Evolutionary conservation across 2,329 filamentous ascomycete species (phyloP), one percentile per base, ranked within the genome.

Genomic region (Fusarium oligoseptatum): DNA sequence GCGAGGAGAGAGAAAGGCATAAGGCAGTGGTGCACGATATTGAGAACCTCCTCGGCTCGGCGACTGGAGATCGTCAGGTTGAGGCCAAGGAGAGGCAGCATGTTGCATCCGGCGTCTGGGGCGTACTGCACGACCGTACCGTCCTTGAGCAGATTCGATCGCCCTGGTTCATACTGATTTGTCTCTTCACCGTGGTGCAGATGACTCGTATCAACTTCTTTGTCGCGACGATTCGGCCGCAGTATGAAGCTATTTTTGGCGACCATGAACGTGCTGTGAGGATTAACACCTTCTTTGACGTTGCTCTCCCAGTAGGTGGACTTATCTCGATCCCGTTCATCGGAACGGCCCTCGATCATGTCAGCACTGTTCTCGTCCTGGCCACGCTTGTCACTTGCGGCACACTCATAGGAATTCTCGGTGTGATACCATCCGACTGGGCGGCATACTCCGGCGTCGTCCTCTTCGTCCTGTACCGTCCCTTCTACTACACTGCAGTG

Each of bases 201-300:
- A 94, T 93, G 91, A 92, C 92, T 3, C 89, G 93, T 34, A 97
- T 97, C 88, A 97, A 97, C 84, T 97, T 95, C 85, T 97, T 97
- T 81, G 94, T 98, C 63, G 94, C 95, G 4, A 97, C 95, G 3
- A 92, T 97, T 72, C 89, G 93, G 2, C 88, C 92, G 2, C 95
- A 98, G 82, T 97, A 97, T 83, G 89, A 91, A 52, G 92, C 92
- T 77, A 88, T 98, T 10, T 89, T 98, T 17, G 86, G 87, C 55
- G 90, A 90, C 12, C 85, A 87, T 68, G 81, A 85, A 2, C 86
- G 88, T 67, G 94, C 95, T 0, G 87, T 91, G 10, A 84, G 88
- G 66, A 88, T 98, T 80, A 98, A 97, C 84, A 88, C 93, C 66
- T 92, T 95, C 82, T 98, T 98, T 83, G 95, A 98, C 79, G 84